Conservation (phyloP, 495 filamentous ascomycete genomes). For the Hypoxylon intermedium region DNA sequence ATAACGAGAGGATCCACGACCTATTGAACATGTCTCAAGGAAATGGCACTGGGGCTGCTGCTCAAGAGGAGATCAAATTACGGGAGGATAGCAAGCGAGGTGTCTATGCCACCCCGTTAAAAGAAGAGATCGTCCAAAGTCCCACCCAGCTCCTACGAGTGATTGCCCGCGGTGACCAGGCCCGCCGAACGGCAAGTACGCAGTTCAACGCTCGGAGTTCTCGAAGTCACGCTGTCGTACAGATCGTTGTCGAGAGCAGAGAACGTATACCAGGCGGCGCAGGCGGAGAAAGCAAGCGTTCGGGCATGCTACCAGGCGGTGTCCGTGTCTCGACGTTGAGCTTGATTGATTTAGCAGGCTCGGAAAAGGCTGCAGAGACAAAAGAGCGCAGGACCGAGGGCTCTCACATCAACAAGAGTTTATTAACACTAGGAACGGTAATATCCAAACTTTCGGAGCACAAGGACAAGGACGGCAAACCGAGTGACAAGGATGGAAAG, state of each 20-base stretch:
- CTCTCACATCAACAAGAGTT: constrained; percentile 96
- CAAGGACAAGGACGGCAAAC: constrained; percentile 82
- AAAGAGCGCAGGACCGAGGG: constrained; percentile 95
- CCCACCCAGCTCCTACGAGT: constrained; percentile 94
- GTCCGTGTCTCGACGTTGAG: constrained; percentile 94
- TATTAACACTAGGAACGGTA: constrained; percentile 93
- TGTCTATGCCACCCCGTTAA: constrained; percentile 93
- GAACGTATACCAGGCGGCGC: constrained; percentile 72
- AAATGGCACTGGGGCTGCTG: constrained; percentile 51
- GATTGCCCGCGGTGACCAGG: constrained; percentile 92
- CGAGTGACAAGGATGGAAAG: constrained; percentile 78
- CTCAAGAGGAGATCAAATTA: constrained; percentile 90
- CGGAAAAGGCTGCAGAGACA: constrained; percentile 91
- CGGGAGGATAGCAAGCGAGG: constrained; percentile 95
- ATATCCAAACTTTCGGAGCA: constrained; percentile 83
- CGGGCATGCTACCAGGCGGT: constrained; percentile 82
- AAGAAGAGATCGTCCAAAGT: constrained; percentile 98
- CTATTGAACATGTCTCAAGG: constrained; percentile 75
- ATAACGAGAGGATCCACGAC: constrained; percentile 98
- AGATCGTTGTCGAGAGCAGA: constrained; percentile 96
- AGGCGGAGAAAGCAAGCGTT: constrained; percentile 70
- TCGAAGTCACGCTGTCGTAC: constrained; percentile 95
- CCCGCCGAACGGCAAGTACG: constrained; percentile 86
- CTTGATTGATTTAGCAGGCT: constrained; percentile 95
- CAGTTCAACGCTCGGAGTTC: constrained; percentile 97